Base-by-base conservation (phyloP, 2,329 filamentous ascomycete genomes). In the Colletotrichum sp. region DNA sequence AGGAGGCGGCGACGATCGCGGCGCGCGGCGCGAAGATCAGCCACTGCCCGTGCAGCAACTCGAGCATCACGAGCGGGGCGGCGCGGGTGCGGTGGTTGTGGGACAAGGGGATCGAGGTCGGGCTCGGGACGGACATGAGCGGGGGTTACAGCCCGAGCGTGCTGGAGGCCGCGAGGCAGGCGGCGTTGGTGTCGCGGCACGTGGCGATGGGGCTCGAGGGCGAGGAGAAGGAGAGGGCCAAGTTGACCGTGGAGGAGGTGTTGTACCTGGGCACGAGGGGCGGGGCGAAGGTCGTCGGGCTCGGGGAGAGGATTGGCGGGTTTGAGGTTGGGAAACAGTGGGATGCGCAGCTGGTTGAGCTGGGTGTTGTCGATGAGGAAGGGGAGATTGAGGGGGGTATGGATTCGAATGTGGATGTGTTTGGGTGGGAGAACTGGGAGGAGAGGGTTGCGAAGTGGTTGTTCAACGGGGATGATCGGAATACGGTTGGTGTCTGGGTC, bases 361-460 rank as follows among this genome's bases (percentile, higher is more conserved):
- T 98, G 29, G 89, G 88, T 1, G 66, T 78, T 6, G 87, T 91
- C 2, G 84, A 84, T 1, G 84, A 84, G 7, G 82, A 85, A 5
- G 86, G 86, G 0, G 83, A 84, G 2, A 73, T 61, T 6, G 78
- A 77, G 2, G 86, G 88, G 5, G 43, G 11, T 13, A 51, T 51
- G 43, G 84, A 85, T 2, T 92, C 93, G 0, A 91, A 92, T 61
- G 95, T 98, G 0, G 95, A 98, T 83, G 83, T 98, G 0, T 99
- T 98, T 86, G 96, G 95, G 1, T 95, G 93, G 90, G 96, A 98
- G 88, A 90, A 81, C n/a, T 97, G 94, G 95, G 91, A 93, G 51
- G 95, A 98, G 79, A 91, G 87, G 79, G 85, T 98, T 13, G 94
- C 95, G 66, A 99, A 99, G 87, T 99, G 97, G 97, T 87, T 98